A percentile compares a stretch with the other conserved stretches of the same genome.
Conservation (phyloP, 1,139 yeast species). For the Pneumocystis oryctolagi region DNA sequence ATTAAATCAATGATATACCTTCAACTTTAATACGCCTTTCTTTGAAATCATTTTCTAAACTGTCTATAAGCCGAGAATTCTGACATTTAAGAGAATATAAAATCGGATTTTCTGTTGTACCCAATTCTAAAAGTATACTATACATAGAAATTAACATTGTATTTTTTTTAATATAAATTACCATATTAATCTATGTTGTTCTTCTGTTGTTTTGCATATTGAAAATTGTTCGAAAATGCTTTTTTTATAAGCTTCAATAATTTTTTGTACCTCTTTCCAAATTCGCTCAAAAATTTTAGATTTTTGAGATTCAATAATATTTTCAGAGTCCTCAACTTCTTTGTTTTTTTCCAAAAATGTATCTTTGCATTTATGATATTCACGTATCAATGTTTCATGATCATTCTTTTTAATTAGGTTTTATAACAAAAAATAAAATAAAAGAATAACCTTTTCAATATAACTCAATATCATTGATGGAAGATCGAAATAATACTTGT, state of each 20-base stretch:
- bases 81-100: slow-evolving; percentile 43
- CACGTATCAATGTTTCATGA: slow-evolving; percentile 56
- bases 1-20: slow-evolving; percentile 21
- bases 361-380: slow-evolving; percentile 44
- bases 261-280: slow-evolving; percentile 52
- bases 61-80: slow-evolving; percentile 25
- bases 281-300: slow-evolving; percentile 34
- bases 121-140: slow-evolving; percentile 42
- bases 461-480: slow-evolving; percentile 46
- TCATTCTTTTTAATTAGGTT: slow-evolving; percentile 28
- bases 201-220: slow-evolving; percentile 28
- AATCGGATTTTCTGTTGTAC: slow-evolving; percentile 49
- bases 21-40: slow-evolving; percentile 19
- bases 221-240: slow-evolving; percentile 45
- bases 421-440: background rate
- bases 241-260: slow-evolving; percentile 49
- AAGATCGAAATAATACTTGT: slow-evolving; percentile 53
- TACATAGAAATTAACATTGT: background rate
- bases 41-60: slow-evolving; percentile 29
- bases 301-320: slow-evolving; percentile 8
- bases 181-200: slow-evolving; percentile 38
- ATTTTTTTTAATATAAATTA: slow-evolving; percentile 18
- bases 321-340: slow-evolving; percentile 12
- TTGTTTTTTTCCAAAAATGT: slow-evolving; percentile 22
- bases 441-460: slow-evolving; percentile 24